Evolutionary conservation across 441 rosid species (phyloP).

Genomic region (Brassica hybrid): DNA sequence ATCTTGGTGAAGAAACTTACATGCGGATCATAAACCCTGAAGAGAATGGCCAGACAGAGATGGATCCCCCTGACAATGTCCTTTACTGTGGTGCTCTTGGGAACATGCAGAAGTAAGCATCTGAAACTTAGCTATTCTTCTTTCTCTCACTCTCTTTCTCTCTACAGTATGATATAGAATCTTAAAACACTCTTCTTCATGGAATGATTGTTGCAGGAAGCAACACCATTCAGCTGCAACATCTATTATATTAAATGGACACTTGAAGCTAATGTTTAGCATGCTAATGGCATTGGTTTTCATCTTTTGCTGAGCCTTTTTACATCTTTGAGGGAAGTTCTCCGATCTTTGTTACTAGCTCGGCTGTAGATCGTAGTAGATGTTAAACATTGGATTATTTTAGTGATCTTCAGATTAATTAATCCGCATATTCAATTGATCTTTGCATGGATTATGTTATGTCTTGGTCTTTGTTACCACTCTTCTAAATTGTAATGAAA

Average conservation of each 20-base stretch:
- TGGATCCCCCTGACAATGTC: slow-evolving; percentile 1
- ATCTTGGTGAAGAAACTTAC: slow-evolving; percentile 2
- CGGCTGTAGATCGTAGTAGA: not conserved
- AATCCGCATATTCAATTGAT: not conserved
- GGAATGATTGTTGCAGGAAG: not conserved
- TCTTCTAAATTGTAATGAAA: slow-evolving; percentile 25
- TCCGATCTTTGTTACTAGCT: not conserved
- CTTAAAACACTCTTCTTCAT: not conserved
- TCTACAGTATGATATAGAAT: not conserved
- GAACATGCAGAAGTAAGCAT: slow-evolving; percentile 1
- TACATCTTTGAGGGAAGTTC: not conserved
- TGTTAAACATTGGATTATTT: slow-evolving; percentile 3
- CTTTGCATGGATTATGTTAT: not conserved
- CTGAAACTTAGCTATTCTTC: not conserved
- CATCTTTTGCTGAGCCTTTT: not conserved
- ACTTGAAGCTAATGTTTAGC: slow-evolving; percentile 3
- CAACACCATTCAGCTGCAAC: slow-evolving; percentile 4
- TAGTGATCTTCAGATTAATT: not conserved
- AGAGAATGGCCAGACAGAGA: slow-evolving; percentile 11
- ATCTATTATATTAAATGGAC: not conserved
- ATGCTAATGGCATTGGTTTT: not conserved
- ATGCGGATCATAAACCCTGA: slow-evolving; percentile 3
- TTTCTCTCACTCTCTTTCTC: not conserved
- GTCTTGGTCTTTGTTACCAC: slow-evolving; percentile 6
- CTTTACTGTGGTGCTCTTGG: not conserved